A percentile compares a stretch with the other conserved stretches of the same genome.
phyloP scores from a whole-genome alignment of 192 early-diverging fungal genomes.

The Diversispora eburnea region DNA sequence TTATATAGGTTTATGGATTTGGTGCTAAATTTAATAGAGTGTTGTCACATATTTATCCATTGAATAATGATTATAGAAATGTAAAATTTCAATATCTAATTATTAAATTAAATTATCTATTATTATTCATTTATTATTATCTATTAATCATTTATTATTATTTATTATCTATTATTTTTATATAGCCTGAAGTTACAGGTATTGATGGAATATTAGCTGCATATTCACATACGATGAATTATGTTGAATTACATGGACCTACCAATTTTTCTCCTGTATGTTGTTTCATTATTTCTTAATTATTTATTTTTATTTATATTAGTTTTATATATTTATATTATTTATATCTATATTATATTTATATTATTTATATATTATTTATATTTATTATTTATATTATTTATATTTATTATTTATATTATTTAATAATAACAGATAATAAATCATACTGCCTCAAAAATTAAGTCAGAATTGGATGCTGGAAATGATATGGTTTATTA shows the following conservation, averaged over 20 bases:
- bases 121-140: not conserved
- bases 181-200: constrained; percentile 51
- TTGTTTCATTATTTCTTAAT: constrained; percentile 37
- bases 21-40: constrained; percentile 44
- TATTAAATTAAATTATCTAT: not conserved
- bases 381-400: not conserved
- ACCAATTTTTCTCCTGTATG: constrained; percentile 40
- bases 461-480: constrained; percentile 19
- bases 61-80: constrained; percentile 39
- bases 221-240: constrained; percentile 39
- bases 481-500: constrained; percentile 9
- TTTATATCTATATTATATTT: not conserved
- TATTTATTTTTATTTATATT: not conserved
- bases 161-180: not conserved
- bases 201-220: constrained; percentile 47
- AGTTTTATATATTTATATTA: not conserved
- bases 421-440: not conserved
- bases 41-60: constrained; percentile 46
- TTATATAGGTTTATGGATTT: constrained; percentile 43
- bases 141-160: not conserved
- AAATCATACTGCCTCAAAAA: constrained; percentile 17
- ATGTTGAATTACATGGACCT: constrained; percentile 36
- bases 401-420: not conserved
- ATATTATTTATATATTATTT: not conserved
- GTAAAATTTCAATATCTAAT: too few relatives aligned